Evolutionary conservation across 2,329 filamentous ascomycete genomes (phyloP).

Genomic region (Alternaria arbusti): DNA sequence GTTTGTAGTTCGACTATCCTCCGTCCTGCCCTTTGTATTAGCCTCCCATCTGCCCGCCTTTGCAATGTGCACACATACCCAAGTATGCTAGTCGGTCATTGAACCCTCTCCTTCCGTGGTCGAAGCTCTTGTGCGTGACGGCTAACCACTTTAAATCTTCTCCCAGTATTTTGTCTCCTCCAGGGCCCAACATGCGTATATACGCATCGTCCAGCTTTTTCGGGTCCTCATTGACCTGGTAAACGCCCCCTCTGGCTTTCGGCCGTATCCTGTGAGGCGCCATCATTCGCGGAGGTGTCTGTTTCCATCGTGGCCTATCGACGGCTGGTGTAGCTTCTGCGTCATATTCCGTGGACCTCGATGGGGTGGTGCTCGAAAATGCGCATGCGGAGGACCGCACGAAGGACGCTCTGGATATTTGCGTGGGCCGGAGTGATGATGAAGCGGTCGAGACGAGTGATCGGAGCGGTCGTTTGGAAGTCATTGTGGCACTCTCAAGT

Average conservation of each 20-base stretch:
- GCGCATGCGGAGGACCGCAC: constrained; percentile 47
- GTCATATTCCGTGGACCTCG: constrained; percentile 37
- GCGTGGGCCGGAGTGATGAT: constrained; percentile 34
- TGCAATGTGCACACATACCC: constrained; percentile 61
- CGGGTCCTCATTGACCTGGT: constrained; percentile 77
- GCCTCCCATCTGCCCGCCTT: background rate
- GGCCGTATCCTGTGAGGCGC: constrained; percentile 63
- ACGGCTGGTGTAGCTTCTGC: constrained; percentile 28
- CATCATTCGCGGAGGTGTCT: constrained; percentile 56
- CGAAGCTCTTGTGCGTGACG: constrained; percentile 97
- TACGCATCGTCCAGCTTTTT: constrained; percentile 79
- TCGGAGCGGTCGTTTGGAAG: constrained; percentile 55
- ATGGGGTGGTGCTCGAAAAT: constrained; percentile 38
- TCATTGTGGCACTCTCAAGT: constrained; percentile 48
- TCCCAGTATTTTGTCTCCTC: constrained; percentile 74
- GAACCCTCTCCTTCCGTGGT: constrained; percentile 90
- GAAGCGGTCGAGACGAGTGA: constrained; percentile 35
- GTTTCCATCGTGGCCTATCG: constrained; percentile 56
- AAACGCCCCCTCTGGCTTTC: constrained; percentile 63
- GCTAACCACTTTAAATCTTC: constrained; percentile 97
- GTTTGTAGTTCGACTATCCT: constrained; percentile 69
- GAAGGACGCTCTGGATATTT: constrained; percentile 29
- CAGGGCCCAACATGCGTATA: constrained; percentile 73
- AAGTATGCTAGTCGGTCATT: constrained; percentile 92
- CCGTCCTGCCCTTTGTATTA: constrained; percentile 58